Evolutionary conservation across 768 basidiomycete genomes (phyloP).

Genomic region (Psilocybe cubensis): DNA sequence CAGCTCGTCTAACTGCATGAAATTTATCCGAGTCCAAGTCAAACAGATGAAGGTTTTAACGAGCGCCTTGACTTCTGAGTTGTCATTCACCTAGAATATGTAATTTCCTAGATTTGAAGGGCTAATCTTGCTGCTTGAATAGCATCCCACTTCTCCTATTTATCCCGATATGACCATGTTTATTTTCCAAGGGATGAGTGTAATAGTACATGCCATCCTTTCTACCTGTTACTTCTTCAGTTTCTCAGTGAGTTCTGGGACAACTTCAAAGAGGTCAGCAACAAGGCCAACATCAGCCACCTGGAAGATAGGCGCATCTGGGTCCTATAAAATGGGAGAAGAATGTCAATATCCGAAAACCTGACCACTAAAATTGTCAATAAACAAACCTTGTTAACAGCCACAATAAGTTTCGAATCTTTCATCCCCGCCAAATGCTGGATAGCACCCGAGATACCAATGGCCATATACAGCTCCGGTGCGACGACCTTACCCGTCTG

Average conservation of each 20-base stretch:
- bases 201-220: background rate
- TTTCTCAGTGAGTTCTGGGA: slow-evolving; percentile 90
- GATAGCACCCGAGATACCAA: slow-evolving; percentile 98
- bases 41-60: too few species aligned
- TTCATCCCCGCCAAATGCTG: slow-evolving; percentile 99
- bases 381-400: slow-evolving; percentile 85
- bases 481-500: slow-evolving; percentile 99
- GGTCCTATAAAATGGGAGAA: slow-evolving; percentile 57
- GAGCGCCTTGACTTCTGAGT: too few species aligned
- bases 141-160: too few species aligned
- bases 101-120: too few species aligned
- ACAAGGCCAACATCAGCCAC: slow-evolving; percentile 96
- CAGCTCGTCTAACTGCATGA: too few species aligned
- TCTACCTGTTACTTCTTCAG: slow-evolving; percentile 51
- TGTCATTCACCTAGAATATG: too few species aligned
- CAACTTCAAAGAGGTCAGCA: slow-evolving; percentile 89
- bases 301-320: slow-evolving; percentile 99
- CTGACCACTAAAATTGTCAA: background rate
- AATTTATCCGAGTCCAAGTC: too few species aligned
- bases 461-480: slow-evolving; percentile 92
- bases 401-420: slow-evolving; percentile 97
- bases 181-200: background rate
- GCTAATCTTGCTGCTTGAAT: too few species aligned
- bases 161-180: too few species aligned
- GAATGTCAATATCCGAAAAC: slow-evolving; percentile 4